Base-by-base conservation (phyloP, 441 rosid genomes). In the Gossypium gossypioides region DNA sequence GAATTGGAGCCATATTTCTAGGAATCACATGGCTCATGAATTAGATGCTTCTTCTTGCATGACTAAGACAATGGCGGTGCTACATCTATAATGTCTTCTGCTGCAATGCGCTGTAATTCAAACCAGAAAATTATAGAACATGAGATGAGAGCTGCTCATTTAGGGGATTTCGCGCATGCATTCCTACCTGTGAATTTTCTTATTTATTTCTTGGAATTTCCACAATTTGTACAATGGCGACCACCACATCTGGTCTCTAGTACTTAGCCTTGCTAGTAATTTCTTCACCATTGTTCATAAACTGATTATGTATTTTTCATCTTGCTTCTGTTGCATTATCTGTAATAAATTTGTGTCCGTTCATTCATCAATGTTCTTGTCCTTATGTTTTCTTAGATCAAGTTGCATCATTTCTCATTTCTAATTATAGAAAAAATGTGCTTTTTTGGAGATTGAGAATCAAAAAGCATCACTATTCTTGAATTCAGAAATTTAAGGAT, bases 41-140 rank as follows among this genome's bases (percentile, higher is more conserved):
- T 87, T 94, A 52, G 91, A 92, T 77, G 85, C 93, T 55, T 84
- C 97, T 73, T 88, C 92, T 5, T 89, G 97, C 86, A 77, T 85
- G 80, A 90, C 93, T 29, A 92, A 94, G 81, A 80, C 94, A 71
- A 69, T 94, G 82, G 93, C 94, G 1, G 84, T 89, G 79, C 81
- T 92, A 42, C 88, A 90, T 83, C 87, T 92, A 51, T 90, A 81
- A 79, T 15, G 59, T 69, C 65, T 74, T 57, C 29, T 6, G 72
- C 29, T 6, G 69, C 24, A 50, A 19, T 56, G 25, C 15, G 68
- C 51, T 51, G 27, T 51, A 62, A 48, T 73, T 80, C 61, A 32
- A 32, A 55, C 67, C 73, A 27, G 79, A 76, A 68, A 64, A 69
- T 52, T 67, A 34, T 40, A 40, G 52, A 44, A 71, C 68, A 73